A percentile compares a stretch with the other conserved stretches of the same genome.
These are phyloP conservation scores for Rosa multiflora DNA, from an alignment of 306 rosid species.

Conservation along the genomic window DNA sequence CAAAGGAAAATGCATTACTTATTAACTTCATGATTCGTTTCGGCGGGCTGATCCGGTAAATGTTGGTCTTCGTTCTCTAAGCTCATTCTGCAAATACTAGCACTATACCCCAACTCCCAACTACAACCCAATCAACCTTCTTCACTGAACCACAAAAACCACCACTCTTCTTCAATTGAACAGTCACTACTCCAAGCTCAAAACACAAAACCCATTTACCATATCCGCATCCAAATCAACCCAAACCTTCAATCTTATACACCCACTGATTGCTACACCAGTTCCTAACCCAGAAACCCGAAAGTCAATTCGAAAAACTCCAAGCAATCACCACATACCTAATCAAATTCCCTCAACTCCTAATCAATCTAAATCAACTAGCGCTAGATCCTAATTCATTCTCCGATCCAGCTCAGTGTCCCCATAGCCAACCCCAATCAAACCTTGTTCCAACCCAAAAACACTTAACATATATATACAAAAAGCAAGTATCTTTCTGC, in stretches of 20 bases:
- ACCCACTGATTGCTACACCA: constrained; percentile 18
- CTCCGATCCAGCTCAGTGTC: neutral
- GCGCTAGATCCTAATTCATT: constrained; percentile 26
- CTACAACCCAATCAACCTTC: constrained; percentile 13
- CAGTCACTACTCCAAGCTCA: constrained; percentile 24
- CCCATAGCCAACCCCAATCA: too few species aligned
- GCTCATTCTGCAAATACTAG: constrained; percentile 62
- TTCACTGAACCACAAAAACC: constrained; percentile 22
- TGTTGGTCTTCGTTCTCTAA: constrained; percentile 48
- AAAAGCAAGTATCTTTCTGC: constrained; percentile 25
- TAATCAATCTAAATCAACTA: constrained; percentile 21
- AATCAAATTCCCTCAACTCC: constrained; percentile 25
- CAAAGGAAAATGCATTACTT: constrained; percentile 44
- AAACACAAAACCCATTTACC: constrained; percentile 6
- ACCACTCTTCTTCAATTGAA: constrained; percentile 29
- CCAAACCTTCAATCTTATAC: neutral
- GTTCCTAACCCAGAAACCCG: constrained; percentile 33
- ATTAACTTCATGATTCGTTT: constrained; percentile 41
- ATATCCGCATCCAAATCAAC: neutral
- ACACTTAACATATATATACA: constrained; percentile 13
- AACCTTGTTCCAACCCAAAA: constrained; percentile 6
- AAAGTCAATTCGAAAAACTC: constrained; percentile 20
- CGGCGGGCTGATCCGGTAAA: constrained; percentile 39
- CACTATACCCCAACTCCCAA: constrained; percentile 27
- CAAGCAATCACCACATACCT: constrained; percentile 15